Evolutionary conservation across 495 filamentous ascomycete species (phyloP).

Genomic region (Xylaria castorea): DNA sequence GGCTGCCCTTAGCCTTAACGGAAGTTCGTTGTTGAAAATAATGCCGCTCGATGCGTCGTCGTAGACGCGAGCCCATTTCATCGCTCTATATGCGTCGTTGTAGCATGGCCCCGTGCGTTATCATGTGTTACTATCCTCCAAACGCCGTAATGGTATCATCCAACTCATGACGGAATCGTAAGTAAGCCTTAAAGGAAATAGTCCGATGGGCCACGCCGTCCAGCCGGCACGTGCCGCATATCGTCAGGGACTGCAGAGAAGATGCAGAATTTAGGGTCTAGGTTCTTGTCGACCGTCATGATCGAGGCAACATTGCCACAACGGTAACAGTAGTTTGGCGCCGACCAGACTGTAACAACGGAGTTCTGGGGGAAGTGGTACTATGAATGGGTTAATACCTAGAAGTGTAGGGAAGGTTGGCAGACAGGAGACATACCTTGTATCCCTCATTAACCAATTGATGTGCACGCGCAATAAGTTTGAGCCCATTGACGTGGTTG

Average conservation of each 20-base stretch:
- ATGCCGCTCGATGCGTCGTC: conserved; percentile 15
- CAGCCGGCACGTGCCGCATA: conserved; percentile 82
- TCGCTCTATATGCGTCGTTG: conserved; percentile 28
- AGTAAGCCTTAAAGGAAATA: conserved; percentile 81
- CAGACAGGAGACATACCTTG: conserved; percentile 64
- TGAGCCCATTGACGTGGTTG: conserved; percentile 97
- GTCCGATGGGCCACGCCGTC: conserved; percentile 82
- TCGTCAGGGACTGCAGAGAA: conserved; percentile 95
- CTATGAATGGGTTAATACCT: conserved; percentile 47
- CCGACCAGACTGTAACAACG: conserved; percentile 99
- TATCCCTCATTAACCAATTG: conserved; percentile 98
- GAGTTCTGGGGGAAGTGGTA: conserved; percentile 96
- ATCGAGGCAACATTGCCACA: conserved; percentile 97
- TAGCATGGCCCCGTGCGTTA: conserved; percentile 13
- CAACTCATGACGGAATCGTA: conserved; percentile 29
- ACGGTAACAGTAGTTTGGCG: conserved; percentile 98
- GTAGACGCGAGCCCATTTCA: conserved; percentile 12
- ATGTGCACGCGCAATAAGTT: conserved; percentile 92
- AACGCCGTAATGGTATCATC: conserved; percentile 46
- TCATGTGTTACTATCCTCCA: conserved; percentile 26
- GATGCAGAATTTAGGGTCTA: conserved; percentile 88
- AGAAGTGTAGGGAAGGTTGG: background rate
- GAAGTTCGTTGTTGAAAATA: conserved; percentile 7
- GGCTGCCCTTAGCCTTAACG: background rate
- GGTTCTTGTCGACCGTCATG: conserved; percentile 87